Evolutionary conservation across 2,329 filamentous ascomycete genomes (phyloP).

Genomic region (Cryphonectria japonica): DNA sequence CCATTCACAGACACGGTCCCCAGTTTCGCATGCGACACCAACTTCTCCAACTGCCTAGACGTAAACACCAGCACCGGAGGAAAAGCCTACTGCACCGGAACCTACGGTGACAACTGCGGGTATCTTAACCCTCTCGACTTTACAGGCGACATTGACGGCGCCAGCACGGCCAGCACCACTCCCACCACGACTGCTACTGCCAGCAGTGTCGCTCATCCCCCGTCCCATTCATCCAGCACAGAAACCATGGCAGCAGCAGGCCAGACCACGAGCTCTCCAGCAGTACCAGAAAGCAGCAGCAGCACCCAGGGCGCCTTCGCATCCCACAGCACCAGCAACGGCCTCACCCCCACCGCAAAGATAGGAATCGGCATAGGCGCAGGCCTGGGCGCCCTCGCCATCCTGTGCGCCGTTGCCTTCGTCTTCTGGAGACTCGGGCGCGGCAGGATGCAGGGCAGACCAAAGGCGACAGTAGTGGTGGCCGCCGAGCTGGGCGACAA

Average conservation of each 20-base stretch:
- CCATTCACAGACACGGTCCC: neutral
- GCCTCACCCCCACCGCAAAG: neutral
- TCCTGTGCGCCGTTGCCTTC: neutral
- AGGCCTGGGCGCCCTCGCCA: neutral
- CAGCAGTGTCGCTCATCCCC: neutral
- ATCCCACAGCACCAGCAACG: neutral
- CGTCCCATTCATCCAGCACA: neutral
- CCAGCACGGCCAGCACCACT: neutral
- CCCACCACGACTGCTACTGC: too few relatives aligned
- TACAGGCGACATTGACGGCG: neutral
- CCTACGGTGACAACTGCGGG: neutral
- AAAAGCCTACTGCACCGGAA: neutral
- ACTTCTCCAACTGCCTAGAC: neutral
- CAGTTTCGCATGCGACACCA: neutral
- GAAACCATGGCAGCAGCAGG: neutral
- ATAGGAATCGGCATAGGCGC: neutral
- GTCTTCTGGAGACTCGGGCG: constrained; percentile 5
- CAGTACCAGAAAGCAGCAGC: neutral
- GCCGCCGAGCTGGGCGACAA: neutral
- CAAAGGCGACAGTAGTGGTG: neutral
- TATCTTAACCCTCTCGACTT: neutral
- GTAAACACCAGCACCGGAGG: neutral
- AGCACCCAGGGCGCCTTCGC: neutral
- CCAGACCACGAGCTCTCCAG: neutral
- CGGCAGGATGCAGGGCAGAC: neutral